Conservation (phyloP, 2,329 filamentous ascomycete species). For the Aureobasidium sp. region DNA sequence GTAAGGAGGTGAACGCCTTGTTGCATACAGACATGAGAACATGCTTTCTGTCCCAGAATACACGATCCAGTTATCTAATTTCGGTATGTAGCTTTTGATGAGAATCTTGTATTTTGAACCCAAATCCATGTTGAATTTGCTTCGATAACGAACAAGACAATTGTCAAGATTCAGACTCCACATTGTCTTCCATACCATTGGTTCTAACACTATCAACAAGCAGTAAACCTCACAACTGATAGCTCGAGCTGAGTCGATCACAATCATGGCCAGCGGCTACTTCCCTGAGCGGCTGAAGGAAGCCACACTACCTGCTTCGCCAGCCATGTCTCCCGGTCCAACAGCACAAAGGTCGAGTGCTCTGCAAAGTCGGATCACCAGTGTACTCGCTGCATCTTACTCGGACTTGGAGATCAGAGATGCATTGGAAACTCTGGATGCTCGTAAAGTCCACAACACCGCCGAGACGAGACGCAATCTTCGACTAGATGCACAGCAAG, state of each 20-base stretch:
- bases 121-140: background rate
- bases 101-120: background rate
- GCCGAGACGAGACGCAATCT: conserved; percentile 70
- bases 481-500: conserved; percentile 75
- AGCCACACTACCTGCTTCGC: background rate
- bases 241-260: background rate
- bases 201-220: background rate
- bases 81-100: background rate
- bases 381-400: conserved; percentile 83
- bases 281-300: conserved; percentile 8
- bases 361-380: conserved; percentile 71
- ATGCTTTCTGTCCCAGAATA: background rate
- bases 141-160: background rate
- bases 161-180: background rate
- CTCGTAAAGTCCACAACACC: conserved; percentile 61
- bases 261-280: conserved; percentile 7
- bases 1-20: background rate
- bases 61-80: background rate
- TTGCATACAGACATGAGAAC: background rate
- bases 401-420: conserved; percentile 87
- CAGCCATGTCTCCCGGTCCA: conserved; percentile 4
- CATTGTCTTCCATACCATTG: background rate
- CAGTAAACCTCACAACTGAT: background rate
- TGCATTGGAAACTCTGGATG: conserved; percentile 69
- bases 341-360: conserved; percentile 46